Base-by-base conservation (phyloP, 1,284 basidiomycete genomes). In the Ceratobasidium theobromae region DNA sequence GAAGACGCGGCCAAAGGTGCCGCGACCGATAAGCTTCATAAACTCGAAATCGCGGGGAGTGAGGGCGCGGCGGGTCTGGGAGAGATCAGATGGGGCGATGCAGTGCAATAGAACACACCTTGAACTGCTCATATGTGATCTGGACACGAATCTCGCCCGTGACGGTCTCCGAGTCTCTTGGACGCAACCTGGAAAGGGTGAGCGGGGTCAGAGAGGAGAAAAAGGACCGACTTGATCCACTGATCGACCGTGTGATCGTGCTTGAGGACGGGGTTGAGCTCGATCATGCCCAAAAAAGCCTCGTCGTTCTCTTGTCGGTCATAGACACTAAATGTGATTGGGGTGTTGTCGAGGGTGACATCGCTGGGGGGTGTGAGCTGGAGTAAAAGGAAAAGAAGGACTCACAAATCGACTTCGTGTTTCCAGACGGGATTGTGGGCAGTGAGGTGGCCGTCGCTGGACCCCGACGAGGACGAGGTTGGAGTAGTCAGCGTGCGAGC, bases 1-100 rank as follows among this genome's bases (percentile, higher is more conserved):
- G 82, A 98, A 99, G 23, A 99, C 96, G 55, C 93, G 90, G n/a
- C 97, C 97, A 76, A 99, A 99, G 0, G 97, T 99, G 4, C 97
- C 97, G 58, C 94, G 88, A 52, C 97, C 97, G 77, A 99, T 99
- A 71, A 99, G 89, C 77, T 98, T 98, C 75, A 99, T 86, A 79
- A 98, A 98, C 74, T 99, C 97, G 74, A 99, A 99, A 76, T 99
- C 96, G 75, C 89, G 86, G 41, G 93, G 93, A 27, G 86, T 91
- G 65, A 95, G 82, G 28, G 91, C 84, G 66, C 87, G 85, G 78
- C 89, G 91, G 69, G 84, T 89, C 21, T 60, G 49, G 71, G 46
- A 67, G 60, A 67, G 68, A 53, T 60, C 62, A 52, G 60, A 51
- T 18, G 43, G 55, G 43, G 67, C 18, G 16, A 69, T 67, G 71